Evolutionary conservation across 2,329 filamentous ascomycete species (phyloP), one percentile per base, ranked within the genome.

Genomic region (Nemania sp.): DNA sequence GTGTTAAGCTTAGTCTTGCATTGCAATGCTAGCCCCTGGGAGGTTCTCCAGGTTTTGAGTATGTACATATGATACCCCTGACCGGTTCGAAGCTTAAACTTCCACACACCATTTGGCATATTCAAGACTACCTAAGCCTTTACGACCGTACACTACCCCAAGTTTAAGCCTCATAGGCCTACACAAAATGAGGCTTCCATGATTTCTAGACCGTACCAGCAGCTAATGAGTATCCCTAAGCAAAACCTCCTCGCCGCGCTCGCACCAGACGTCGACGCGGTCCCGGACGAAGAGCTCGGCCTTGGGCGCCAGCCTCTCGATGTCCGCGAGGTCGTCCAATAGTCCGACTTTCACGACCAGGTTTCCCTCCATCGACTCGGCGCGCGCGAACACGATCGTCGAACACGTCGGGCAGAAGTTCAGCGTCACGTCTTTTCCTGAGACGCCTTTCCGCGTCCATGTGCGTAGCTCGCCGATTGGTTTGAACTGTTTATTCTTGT

Each of bases 251-350:
- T 15, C 15, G 19, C 37, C 31, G 19, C 50, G 54, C 45, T 57
- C 54, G 9, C 50, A 54, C 54, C 50, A 57, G 17, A 41, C 17
- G 23, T 41, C 50, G 3, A 57, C 40, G 2, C 54, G 41, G 37
- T 57, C 44, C 41, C 50, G 54, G 36, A 54, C 50, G 22, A 54
- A 57, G 5, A 51, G 28, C 26, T 57, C 54, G 3, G 36, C 26
- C 17, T n/a, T 26, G 1, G 54, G 54, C 12, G 26, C 12, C 11
- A 42, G 14, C 36, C 19, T 49, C 36, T 54, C 36, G 3, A 54
- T 50, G 33, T 49, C 50, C 2, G 26, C 37, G 19, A 9, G 34
- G 11, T 44, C 49, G 22, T 57, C 50, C 15, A 54, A 12, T 3
- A 57, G 41, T 3, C 50, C 51, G 3, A 36, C 15, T 17, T 57